Evolutionary conservation across 805 yeast genomes (phyloP), one percentile per base, ranked within the genome.

Genomic region (Metschnikowia henanensis): DNA sequence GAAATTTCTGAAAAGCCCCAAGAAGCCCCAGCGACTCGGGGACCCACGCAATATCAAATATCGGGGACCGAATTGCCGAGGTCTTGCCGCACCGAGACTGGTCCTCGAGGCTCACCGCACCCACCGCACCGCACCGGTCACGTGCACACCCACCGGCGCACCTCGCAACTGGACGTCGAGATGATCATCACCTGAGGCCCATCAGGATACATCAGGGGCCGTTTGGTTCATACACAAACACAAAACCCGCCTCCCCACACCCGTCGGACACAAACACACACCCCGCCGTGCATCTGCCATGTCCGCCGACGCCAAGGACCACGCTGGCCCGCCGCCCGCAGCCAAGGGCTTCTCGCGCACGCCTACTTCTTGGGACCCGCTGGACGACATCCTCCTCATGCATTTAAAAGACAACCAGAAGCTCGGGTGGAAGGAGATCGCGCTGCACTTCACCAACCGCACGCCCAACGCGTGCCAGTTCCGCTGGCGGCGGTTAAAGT

Each of bases 391-490:
- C 31, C 63, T 72, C 26, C 58, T 72, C 33, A 69, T 71, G 75
- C 76, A 72, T 51, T 72, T 88, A 57, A 88, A 88, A 64, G 96
- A 88, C 61, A 81, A 81, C 49, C 87, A 83, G 60, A 86, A 85
- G 60, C 73, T 87, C 53, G 96, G 96, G 1, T 88, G 96, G 96
- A 81, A 88, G 62, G 95, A 88, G 52, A 87, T 88, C 39, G 83
- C 94, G 1, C 75, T 82, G 26, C 86, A 84, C 57, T 88, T 88
- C 62, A 75, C 80, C 33, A 84, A 84, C 60, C 70, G 96, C 59
- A 88, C 96, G 2, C 90, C 95, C 29, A 88, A 87, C 59, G 95
- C 95, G 2, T 87, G 95, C 56, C 95, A 87, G 65, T 87, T 87
- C 59, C 77, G 96, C 54, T 88, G 96, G 96, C 76, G 96, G 61